Percentiles rank a stretch among this genome's conserved stretches.
These are phyloP conservation scores for Botrytis paeoniae DNA, from an alignment of 2,329 filamentous ascomycete species.

Conservation along the genomic window DNA sequence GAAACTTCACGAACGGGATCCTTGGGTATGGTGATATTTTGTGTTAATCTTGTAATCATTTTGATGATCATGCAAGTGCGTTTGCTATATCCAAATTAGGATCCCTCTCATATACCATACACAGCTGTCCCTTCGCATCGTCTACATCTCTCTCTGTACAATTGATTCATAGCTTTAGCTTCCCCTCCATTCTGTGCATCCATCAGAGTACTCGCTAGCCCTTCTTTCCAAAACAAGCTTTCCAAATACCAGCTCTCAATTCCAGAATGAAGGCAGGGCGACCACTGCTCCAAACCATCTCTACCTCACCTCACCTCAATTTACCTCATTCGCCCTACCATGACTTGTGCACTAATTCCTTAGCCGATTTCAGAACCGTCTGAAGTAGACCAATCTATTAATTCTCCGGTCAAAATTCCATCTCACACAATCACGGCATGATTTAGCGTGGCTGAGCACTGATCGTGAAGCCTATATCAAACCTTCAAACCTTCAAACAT, in stretches of 20 bases:
- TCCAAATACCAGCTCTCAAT: background rate
- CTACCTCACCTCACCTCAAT: background rate
- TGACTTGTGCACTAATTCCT: background rate
- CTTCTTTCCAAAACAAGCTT: background rate
- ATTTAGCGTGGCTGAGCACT: background rate
- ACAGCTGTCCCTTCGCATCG: background rate
- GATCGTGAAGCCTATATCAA: conserved; percentile 1
- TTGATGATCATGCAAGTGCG: too few species aligned
- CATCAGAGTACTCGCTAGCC: too few species aligned
- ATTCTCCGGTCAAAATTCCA: too few species aligned
- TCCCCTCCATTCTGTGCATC: background rate
- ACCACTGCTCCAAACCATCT: background rate
- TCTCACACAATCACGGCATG: background rate
- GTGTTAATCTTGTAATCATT: background rate
- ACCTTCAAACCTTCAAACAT: background rate
- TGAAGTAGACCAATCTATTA: background rate
- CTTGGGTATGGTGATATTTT: background rate
- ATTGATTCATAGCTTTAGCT: background rate
- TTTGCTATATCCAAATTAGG: background rate
- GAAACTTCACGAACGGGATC: background rate
- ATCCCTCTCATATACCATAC: too few species aligned
- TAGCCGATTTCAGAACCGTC: background rate
- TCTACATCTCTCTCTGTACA: background rate
- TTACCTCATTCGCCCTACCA: background rate
- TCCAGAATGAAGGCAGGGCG: background rate